Percentiles rank a stretch among this genome's conserved stretches.
Conservation (phyloP, 139 green algal genomes). For the Tetradesmus lagerheimii region DNA sequence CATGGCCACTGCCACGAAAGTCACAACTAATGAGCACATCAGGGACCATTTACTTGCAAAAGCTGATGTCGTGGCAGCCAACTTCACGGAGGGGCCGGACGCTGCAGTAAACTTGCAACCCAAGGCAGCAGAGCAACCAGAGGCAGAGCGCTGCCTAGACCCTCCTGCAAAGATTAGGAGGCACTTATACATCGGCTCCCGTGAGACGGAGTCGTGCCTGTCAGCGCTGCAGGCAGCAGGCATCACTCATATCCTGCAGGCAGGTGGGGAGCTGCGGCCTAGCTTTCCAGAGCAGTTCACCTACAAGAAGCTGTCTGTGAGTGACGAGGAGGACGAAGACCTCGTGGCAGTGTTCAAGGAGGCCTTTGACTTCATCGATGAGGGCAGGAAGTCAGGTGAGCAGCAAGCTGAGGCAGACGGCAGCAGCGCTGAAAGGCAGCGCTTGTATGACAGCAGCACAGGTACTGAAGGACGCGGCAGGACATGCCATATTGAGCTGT, state of each 20-base stretch:
- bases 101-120: background rate
- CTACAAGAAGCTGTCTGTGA: conserved; percentile 49
- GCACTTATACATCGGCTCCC: conserved; percentile 36
- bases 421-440: background rate
- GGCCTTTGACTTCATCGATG: conserved; percentile 59
- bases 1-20: background rate
- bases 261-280: conserved; percentile 50
- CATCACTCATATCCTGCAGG: conserved; percentile 56
- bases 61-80: background rate
- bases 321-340: conserved; percentile 54
- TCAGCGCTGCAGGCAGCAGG: background rate
- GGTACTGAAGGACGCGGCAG: conserved; percentile 9
- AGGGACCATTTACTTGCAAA: background rate
- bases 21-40: background rate
- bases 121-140: background rate
- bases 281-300: conserved; percentile 39
- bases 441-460: background rate
- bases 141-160: conserved; percentile 18
- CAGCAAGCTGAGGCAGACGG: background rate
- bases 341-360: conserved; percentile 46
- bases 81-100: background rate
- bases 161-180: conserved; percentile 20
- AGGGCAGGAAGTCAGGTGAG: conserved; percentile 18
- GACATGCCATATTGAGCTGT: no score
- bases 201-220: conserved; percentile 11